phyloP scores from a whole-genome alignment of 257 asterid species.

The Nicotiana undulata region DNA sequence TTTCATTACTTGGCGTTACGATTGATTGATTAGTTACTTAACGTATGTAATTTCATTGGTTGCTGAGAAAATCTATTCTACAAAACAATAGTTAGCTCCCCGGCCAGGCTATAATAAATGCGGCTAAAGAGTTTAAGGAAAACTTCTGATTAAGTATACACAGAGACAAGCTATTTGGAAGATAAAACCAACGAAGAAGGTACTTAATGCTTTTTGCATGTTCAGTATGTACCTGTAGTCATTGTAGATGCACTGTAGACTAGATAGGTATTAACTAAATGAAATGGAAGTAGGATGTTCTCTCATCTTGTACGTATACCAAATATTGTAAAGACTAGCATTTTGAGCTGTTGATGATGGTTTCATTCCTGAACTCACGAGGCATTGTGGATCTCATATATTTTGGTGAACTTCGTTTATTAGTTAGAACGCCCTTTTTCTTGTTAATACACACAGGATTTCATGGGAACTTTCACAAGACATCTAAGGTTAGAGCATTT shows the following conservation, averaged over 20 bases:
- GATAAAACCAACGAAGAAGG: background rate
- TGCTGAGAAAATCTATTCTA: no score
- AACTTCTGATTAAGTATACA: constrained; percentile 77
- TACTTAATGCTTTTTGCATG: background rate
- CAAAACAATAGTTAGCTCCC: no score
- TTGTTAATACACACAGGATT: background rate
- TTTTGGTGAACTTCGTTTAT: background rate
- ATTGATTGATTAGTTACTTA: no score
- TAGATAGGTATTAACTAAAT: background rate
- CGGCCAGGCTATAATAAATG: no score
- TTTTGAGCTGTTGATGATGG: background rate
- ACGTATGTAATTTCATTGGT: no score
- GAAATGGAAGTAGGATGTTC: background rate
- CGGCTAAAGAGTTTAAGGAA: no score
- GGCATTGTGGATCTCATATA: background rate
- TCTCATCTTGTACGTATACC: background rate
- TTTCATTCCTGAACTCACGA: background rate
- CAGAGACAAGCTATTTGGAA: no score
- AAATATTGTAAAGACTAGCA: background rate
- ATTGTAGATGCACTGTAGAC: background rate
- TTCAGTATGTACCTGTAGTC: background rate
- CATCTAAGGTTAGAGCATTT: background rate
- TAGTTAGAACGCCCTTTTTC: background rate
- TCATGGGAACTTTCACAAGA: background rate
- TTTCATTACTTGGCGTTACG: no score